Conservation (phyloP, 169 alveolate species). For the Plasmodium chabaudi region DNA sequence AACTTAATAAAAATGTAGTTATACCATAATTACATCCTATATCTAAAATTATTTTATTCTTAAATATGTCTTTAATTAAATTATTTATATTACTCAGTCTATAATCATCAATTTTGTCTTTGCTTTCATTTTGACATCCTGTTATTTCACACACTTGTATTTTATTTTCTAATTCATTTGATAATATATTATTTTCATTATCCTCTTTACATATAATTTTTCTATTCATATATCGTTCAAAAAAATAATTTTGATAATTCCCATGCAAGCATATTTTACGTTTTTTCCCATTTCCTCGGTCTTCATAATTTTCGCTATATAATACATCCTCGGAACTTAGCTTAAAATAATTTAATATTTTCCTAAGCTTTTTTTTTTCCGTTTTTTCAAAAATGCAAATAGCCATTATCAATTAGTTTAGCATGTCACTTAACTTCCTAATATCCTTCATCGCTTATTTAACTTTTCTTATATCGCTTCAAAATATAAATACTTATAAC, state of each 20-base stretch:
- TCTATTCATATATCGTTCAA: conserved; percentile 27
- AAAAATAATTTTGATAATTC: conserved; percentile 34
- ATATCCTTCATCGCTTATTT: too few relatives aligned
- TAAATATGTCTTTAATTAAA: conserved; percentile 23
- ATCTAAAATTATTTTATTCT: conserved; percentile 38
- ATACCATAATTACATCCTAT: conserved; percentile 64
- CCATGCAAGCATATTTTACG: conserved; percentile 23
- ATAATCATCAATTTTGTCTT: conserved; percentile 19
- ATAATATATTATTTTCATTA: not conserved
- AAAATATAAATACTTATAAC: too few relatives aligned
- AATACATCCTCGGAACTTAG: not conserved
- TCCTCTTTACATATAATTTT: not conserved
- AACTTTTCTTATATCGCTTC: too few relatives aligned
- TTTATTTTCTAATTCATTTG: not conserved
- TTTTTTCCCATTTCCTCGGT: not conserved
- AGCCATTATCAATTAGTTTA: conserved; percentile 1
- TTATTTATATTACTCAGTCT: conserved; percentile 38
- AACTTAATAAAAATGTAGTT: conserved; percentile 41
- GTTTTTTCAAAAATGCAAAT: conserved; percentile 18
- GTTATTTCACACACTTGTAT: not conserved
- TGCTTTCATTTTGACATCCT: not conserved
- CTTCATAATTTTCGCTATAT: not conserved
- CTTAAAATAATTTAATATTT: not conserved
- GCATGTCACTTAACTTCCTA: too few relatives aligned
- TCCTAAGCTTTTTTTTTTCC: conserved; percentile 4